Conservation (phyloP, 257 asterid genomes). For the Cruciata laevipes region DNA sequence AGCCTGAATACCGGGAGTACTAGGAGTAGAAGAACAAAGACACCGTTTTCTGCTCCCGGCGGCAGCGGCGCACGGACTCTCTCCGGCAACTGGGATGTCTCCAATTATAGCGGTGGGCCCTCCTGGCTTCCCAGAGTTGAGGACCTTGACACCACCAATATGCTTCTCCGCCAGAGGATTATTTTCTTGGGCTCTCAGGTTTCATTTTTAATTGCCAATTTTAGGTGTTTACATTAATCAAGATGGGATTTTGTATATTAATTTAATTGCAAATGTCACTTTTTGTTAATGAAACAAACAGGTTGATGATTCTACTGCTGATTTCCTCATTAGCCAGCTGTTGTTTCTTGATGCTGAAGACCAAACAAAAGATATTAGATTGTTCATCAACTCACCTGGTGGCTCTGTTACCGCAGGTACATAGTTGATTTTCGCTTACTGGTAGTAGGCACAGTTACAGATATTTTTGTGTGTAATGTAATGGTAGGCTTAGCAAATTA, state of each 20-base stretch:
- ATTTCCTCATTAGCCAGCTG: constrained; percentile 76
- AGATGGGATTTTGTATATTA: neutral
- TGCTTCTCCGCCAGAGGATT: constrained; percentile 97
- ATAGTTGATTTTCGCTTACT: constrained; percentile 13
- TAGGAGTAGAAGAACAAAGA: constrained; percentile 17
- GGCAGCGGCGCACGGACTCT: constrained; percentile 18
- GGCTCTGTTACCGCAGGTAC: constrained; percentile 96
- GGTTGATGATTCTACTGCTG: constrained; percentile 84
- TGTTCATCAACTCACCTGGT: constrained; percentile 94
- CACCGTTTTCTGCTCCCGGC: constrained; percentile 17
- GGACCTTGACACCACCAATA: constrained; percentile 91
- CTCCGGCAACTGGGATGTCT: constrained; percentile 58
- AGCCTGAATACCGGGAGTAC: neutral
- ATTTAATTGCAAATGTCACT: neutral
- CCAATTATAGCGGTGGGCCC: constrained; percentile 57
- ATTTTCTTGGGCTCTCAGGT: constrained; percentile 92
- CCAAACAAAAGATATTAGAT: constrained; percentile 59
- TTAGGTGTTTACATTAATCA: neutral
- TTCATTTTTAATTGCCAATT: neutral
- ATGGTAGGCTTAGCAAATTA: neutral
- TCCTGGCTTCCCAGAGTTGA: constrained; percentile 86
- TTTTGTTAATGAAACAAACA: constrained; percentile 25
- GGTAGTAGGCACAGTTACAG: too few species aligned
- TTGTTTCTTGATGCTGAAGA: constrained; percentile 85
- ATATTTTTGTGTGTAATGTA: neutral